phyloP scores from a whole-genome alignment of 257 asterid genomes.

The Solanum phureja region DNA sequence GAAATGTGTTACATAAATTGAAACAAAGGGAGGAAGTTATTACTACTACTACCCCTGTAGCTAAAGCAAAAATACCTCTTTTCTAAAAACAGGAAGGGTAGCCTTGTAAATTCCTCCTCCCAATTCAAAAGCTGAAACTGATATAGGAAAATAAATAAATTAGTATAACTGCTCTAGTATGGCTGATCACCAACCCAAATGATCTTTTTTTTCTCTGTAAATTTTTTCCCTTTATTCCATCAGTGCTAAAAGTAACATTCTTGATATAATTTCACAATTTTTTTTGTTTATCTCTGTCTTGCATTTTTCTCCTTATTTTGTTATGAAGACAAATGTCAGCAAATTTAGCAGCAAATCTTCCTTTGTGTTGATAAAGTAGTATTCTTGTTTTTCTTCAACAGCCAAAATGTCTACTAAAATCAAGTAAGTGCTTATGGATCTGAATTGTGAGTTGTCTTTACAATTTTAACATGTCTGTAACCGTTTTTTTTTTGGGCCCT shows the following conservation, averaged over 20 bases:
- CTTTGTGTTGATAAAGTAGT: neutral
- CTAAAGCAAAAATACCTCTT: neutral
- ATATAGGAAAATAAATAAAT: neutral
- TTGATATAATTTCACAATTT: neutral
- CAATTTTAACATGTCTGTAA: neutral
- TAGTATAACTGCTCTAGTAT: neutral
- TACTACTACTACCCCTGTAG: neutral
- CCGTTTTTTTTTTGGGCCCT: neutral
- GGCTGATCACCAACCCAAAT: neutral
- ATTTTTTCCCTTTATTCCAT: neutral
- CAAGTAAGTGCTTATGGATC: slow-evolving; percentile 48
- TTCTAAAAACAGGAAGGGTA: neutral
- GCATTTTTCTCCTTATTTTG: neutral
- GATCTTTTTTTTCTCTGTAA: too few species aligned
- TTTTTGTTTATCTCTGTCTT: neutral
- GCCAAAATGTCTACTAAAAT: slow-evolving; percentile 60
- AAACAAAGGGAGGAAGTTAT: neutral
- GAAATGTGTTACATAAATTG: too few species aligned
- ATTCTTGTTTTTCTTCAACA: neutral
- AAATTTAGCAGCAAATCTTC: neutral
- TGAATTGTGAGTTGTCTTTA: neutral
- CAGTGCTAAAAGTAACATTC: neutral
- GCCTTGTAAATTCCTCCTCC: neutral
- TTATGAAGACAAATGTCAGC: neutral
- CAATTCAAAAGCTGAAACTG: neutral